phyloP scores from a whole-genome alignment of 2,329 filamentous ascomycete genomes.

The Clarireedia homoeocarpa region DNA sequence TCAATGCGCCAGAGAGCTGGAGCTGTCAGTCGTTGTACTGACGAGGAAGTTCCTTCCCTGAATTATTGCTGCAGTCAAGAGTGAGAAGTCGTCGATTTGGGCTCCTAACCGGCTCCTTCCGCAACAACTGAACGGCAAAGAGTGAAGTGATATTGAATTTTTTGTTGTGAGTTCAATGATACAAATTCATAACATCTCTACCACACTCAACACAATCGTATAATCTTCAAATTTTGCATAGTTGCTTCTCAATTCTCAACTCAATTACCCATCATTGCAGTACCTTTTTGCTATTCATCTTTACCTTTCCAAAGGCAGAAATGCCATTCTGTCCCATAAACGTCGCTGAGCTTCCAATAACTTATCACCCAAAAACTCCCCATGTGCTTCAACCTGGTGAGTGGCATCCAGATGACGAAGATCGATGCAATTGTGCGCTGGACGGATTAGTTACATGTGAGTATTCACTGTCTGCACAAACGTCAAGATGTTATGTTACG shows the following conservation, averaged over 20 bases:
- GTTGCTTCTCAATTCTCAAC: too few relatives aligned
- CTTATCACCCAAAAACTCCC: not conserved
- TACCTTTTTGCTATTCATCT: not conserved
- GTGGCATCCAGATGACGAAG: not conserved
- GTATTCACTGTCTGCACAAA: not conserved
- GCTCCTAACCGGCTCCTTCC: too few relatives aligned
- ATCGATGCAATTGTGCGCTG: not conserved
- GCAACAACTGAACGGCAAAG: too few relatives aligned
- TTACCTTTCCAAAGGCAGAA: not conserved
- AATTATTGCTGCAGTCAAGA: not conserved
- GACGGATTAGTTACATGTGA: not conserved
- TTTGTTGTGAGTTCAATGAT: too few relatives aligned
- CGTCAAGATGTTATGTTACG: not conserved
- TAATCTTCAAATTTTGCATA: too few relatives aligned
- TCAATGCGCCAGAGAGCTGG: constrained; percentile 17
- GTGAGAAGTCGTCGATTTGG: too few relatives aligned
- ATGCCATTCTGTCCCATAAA: constrained; percentile 1
- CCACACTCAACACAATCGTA: too few relatives aligned
- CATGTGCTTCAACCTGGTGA: not conserved
- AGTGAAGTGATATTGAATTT: too few relatives aligned
- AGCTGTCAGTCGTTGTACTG: constrained; percentile 8
- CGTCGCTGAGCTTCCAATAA: not conserved
- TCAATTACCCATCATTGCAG: too few relatives aligned
- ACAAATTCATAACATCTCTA: too few relatives aligned
- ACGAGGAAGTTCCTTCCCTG: not conserved